phyloP scores from a whole-genome alignment of 2,329 filamentous ascomycete species.

The Penicillium sp. region DNA sequence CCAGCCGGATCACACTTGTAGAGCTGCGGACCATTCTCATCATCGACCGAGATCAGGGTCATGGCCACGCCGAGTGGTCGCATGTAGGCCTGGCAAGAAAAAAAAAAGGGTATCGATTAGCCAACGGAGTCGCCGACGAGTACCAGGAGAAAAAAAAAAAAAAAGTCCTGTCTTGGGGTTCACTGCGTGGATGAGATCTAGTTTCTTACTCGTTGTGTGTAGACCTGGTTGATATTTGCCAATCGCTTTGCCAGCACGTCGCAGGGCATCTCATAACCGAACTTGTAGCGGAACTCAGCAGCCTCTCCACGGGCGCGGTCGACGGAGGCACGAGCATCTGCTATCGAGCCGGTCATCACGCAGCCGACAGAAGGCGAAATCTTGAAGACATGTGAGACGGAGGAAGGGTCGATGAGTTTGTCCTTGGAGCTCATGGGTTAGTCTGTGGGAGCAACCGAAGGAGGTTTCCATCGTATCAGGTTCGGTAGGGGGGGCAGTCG shows the following conservation, averaged over 20 bases:
- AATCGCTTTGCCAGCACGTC: constrained; percentile 94
- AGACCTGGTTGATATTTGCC: constrained; percentile 99
- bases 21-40: constrained; percentile 88
- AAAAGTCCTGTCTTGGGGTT: not conserved
- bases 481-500: not conserved
- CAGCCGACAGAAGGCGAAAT: constrained; percentile 95
- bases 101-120: not conserved
- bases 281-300: constrained; percentile 98
- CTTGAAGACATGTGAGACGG: constrained; percentile 96
- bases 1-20: constrained; percentile 99
- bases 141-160: not conserved
- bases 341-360: constrained; percentile 98
- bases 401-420: constrained; percentile 97
- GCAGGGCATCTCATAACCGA: constrained; percentile 98
- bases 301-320: constrained; percentile 93
- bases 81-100: constrained; percentile 80
- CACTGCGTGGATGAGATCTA: not conserved
- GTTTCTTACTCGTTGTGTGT: constrained; percentile 79
- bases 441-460: constrained; percentile 13
- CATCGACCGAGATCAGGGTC: constrained; percentile 91
- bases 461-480: not conserved
- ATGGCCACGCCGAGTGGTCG: constrained; percentile 93
- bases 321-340: constrained; percentile 91
- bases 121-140: not conserved
- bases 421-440: constrained; percentile 62